A percentile compares a stretch with the other conserved stretches of the same genome.
phyloP scores from a whole-genome alignment of 306 rosid genomes.

The Calophaca sinica region DNA sequence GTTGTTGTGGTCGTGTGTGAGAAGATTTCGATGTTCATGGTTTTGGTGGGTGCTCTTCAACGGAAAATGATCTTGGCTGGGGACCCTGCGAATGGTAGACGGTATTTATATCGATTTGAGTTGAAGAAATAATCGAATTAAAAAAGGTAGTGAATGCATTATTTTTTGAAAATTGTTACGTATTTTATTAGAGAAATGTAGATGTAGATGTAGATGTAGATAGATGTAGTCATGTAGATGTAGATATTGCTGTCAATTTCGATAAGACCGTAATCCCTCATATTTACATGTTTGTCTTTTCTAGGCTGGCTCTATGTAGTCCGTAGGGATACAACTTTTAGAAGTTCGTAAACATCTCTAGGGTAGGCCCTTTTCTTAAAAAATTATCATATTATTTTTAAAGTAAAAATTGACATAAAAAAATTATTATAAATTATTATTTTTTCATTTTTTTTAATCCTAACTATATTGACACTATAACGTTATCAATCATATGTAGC shows the following conservation, averaged over 20 bases:
- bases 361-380: not conserved
- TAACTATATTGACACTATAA: too few species aligned
- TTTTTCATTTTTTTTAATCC: too few species aligned
- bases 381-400: too few species aligned
- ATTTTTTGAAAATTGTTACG: not conserved
- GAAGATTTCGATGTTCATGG: conserved; percentile 39
- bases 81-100: not conserved
- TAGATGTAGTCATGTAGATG: too few species aligned
- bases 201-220: conserved; percentile 29
- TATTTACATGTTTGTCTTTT: conserved; percentile 52
- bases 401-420: too few species aligned
- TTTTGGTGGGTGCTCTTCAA: not conserved
- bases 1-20: not conserved
- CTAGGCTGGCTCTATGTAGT: conserved; percentile 35
- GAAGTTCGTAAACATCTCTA: not conserved
- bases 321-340: conserved; percentile 24
- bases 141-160: too few species aligned
- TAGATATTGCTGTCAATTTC: conserved; percentile 47
- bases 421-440: too few species aligned
- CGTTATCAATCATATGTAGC: too few species aligned
- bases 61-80: not conserved
- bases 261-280: conserved; percentile 53
- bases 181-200: conserved; percentile 7
- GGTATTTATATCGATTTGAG: conserved; percentile 4
- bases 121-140: not conserved